A percentile compares a stretch with the other conserved stretches of the same genome.
These are phyloP conservation scores for Tetragonia tetragonoides DNA, from an alignment of 148 eudicot species.

Conservation along the genomic window DNA sequence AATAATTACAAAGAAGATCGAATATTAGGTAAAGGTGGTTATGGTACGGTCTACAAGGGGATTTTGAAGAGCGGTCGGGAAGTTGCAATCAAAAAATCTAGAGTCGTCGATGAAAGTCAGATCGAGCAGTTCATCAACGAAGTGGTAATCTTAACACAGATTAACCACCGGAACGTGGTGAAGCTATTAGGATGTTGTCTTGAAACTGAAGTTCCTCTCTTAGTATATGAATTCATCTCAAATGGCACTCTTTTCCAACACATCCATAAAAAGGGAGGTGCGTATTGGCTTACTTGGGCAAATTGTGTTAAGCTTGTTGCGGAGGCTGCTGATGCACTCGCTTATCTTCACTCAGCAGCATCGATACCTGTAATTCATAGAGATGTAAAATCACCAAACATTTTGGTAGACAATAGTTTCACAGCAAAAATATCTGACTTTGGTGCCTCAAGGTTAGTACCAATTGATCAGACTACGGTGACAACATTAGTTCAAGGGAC, in stretches of 20 bases:
- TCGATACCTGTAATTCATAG: constrained; percentile 24
- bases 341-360: constrained; percentile 10
- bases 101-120: constrained; percentile 14
- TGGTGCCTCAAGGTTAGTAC: constrained; percentile 25
- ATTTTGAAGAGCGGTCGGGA: constrained; percentile 16
- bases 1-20: constrained; percentile 18
- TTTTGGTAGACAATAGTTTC: constrained; percentile 16
- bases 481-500: constrained; percentile 29
- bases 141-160: constrained; percentile 22
- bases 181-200: constrained; percentile 28
- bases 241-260: constrained; percentile 24
- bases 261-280: neutral
- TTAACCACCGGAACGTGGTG: constrained; percentile 33
- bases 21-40: constrained; percentile 26
- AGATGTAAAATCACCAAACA: constrained; percentile 21
- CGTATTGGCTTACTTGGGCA: constrained; percentile 21
- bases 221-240: constrained; percentile 24
- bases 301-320: constrained; percentile 14
- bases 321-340: constrained; percentile 18
- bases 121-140: constrained; percentile 30
- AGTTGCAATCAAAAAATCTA: constrained; percentile 22
- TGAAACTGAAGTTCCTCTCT: constrained; percentile 25
- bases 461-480: constrained; percentile 22
- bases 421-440: constrained; percentile 24
- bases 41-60: constrained; percentile 26